Conservation (phyloP, 768 basidiomycete genomes). For the Paxillus ammoniavirescens region DNA sequence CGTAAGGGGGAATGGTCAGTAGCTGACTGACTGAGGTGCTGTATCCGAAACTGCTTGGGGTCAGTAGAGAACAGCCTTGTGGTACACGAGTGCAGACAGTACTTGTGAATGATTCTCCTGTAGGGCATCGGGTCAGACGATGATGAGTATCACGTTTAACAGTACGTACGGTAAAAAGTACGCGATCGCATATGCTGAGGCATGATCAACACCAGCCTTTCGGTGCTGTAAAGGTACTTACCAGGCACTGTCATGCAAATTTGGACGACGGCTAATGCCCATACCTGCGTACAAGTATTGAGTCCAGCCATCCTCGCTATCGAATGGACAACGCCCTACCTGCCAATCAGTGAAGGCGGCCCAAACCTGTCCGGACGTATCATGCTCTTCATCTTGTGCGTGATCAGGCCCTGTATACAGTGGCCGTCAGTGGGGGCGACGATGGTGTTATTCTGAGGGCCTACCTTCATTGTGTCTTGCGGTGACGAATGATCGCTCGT, state of each 20-base stretch:
- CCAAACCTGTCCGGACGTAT: constrained; percentile 51
- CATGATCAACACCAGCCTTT: background rate
- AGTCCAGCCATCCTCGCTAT: background rate
- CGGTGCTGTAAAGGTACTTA: constrained; percentile 34
- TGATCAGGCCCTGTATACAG: constrained; percentile 54
- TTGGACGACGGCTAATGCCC: constrained; percentile 38
- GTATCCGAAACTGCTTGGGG: constrained; percentile 52
- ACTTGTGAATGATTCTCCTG: constrained; percentile 62
- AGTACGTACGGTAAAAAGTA: constrained; percentile 64
- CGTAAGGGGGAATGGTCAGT: constrained; percentile 67
- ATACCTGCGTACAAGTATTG: background rate
- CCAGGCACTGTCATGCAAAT: constrained; percentile 58
- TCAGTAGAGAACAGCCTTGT: background rate
- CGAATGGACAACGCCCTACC: constrained; percentile 27
- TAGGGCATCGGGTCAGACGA: background rate
- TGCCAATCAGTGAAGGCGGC: constrained; percentile 65
- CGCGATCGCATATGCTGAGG: constrained; percentile 66
- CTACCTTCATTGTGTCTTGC: constrained; percentile 48
- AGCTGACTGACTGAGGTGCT: constrained; percentile 56
- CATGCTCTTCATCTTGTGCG: constrained; percentile 57
- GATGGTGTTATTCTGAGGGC: background rate
- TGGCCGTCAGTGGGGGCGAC: constrained; percentile 21
- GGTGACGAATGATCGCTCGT: constrained; percentile 55
- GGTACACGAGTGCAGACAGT: background rate
- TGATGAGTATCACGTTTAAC: background rate